Conservation (phyloP, 495 filamentous ascomycete genomes). For the Talaromyces stipitatus region DNA sequence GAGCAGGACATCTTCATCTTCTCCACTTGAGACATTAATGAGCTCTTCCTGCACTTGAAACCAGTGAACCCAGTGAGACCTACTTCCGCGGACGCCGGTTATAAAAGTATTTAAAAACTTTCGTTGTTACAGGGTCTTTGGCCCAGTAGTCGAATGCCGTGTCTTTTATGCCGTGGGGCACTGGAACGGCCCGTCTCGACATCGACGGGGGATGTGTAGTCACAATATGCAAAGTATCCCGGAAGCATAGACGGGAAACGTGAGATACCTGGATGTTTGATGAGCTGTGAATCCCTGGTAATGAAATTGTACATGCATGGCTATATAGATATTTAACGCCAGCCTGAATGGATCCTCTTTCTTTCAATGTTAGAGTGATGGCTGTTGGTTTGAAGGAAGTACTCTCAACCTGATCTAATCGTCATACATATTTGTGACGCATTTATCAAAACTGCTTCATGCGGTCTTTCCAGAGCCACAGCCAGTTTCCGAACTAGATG, state of each 20-base stretch:
- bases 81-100: conserved; percentile 14
- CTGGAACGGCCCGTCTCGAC: conserved; percentile 30
- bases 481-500: conserved; percentile 3
- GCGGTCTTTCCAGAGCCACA: neutral
- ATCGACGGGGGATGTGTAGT: conserved; percentile 17
- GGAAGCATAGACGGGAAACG: conserved; percentile 10
- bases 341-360: conserved; percentile 6
- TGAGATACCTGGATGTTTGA: conserved; percentile 2
- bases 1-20: conserved; percentile 24
- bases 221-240: conserved; percentile 12
- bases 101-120: conserved; percentile 19
- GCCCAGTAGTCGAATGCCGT: conserved; percentile 20
- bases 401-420: conserved; percentile 11
- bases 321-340: conserved; percentile 3
- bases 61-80: conserved; percentile 21
- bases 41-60: conserved; percentile 21
- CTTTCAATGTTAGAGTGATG: conserved; percentile 6
- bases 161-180: conserved; percentile 22
- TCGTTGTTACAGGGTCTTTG: conserved; percentile 4
- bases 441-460: conserved; percentile 2
- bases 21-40: conserved; percentile 5
- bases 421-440: conserved; percentile 1
- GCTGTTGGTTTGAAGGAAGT: conserved; percentile 9
- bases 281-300: neutral
- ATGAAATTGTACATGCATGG: conserved; percentile 1